A percentile compares a stretch with the other conserved stretches of the same genome.
phyloP scores from a whole-genome alignment of 1,284 basidiomycete species.

The Ceratobasidium sp. region DNA sequence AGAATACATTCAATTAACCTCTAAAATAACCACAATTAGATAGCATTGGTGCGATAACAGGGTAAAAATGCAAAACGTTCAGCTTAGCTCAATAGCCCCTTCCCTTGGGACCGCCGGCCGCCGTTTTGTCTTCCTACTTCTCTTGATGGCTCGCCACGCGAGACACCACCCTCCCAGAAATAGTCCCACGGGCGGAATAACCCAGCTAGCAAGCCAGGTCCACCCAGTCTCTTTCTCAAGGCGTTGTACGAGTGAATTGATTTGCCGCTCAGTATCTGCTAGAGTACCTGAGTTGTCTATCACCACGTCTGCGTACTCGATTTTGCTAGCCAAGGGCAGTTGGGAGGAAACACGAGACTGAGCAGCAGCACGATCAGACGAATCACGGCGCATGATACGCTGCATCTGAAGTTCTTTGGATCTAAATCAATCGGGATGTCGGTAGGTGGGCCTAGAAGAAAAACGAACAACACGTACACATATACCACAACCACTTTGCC shows the following conservation, averaged over 20 bases:
- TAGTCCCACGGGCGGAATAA: constrained; percentile 81
- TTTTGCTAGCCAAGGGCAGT: constrained; percentile 82
- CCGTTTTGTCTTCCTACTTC: constrained; percentile 37
- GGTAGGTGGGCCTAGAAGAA: constrained; percentile 24
- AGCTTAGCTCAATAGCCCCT: constrained; percentile 44
- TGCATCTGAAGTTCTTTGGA: constrained; percentile 82
- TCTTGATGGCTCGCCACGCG: constrained; percentile 49
- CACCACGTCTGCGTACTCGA: constrained; percentile 85
- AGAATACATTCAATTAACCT: constrained; percentile 25
- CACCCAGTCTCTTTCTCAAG: constrained; percentile 71
- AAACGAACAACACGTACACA: constrained; percentile 69
- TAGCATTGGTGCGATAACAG: background rate
- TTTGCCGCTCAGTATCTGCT: constrained; percentile 76
- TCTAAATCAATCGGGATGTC: constrained; percentile 58
- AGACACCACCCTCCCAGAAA: constrained; percentile 56
- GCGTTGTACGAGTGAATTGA: constrained; percentile 72
- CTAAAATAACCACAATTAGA: background rate
- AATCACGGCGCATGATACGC: constrained; percentile 79
- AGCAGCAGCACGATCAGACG: constrained; percentile 73
- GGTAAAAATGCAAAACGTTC: background rate
- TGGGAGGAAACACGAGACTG: constrained; percentile 83
- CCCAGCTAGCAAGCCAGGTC: constrained; percentile 79
- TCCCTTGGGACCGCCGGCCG: constrained; percentile 34
- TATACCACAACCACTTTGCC: constrained; percentile 90
- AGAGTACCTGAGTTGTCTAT: constrained; percentile 89